Evolutionary conservation across 495 filamentous ascomycete genomes (phyloP).

Genomic region (Neurospora sp.): DNA sequence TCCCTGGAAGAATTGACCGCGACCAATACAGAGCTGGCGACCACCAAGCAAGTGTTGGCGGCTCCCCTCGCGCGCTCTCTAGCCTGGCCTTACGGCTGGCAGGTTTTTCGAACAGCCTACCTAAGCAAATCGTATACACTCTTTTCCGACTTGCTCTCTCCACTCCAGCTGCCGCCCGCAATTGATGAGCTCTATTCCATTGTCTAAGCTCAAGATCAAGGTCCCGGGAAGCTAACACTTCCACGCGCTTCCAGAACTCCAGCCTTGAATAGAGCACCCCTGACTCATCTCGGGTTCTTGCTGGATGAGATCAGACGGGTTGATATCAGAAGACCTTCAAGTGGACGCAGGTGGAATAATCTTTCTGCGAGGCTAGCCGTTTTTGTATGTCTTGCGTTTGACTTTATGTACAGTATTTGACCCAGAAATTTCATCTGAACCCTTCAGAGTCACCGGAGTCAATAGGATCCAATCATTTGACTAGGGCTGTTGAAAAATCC

Average conservation of each 20-base stretch:
- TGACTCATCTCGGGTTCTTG: background rate
- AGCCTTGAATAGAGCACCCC: background rate
- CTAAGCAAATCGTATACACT: background rate
- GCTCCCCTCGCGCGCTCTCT: no score
- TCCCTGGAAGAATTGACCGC: no score
- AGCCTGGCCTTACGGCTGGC: no score
- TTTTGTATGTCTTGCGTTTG: background rate
- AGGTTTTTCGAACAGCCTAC: background rate
- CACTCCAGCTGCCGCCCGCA: background rate
- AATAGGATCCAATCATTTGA: background rate
- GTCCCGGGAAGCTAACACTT: background rate
- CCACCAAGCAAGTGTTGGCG: no score
- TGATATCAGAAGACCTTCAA: background rate
- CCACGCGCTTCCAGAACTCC: background rate
- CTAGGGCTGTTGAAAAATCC: background rate
- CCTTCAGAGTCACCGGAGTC: background rate
- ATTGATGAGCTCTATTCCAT: background rate
- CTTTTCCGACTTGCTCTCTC: background rate
- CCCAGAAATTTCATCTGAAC: background rate
- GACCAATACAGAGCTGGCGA: no score
- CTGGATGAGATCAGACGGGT: background rate
- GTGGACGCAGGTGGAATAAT: background rate
- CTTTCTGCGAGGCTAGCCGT: background rate
- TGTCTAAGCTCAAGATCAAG: background rate
- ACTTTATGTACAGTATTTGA: background rate